phyloP scores from a whole-genome alignment of 2,329 filamentous ascomycete genomes.

The Fusarium albosuccineum region DNA sequence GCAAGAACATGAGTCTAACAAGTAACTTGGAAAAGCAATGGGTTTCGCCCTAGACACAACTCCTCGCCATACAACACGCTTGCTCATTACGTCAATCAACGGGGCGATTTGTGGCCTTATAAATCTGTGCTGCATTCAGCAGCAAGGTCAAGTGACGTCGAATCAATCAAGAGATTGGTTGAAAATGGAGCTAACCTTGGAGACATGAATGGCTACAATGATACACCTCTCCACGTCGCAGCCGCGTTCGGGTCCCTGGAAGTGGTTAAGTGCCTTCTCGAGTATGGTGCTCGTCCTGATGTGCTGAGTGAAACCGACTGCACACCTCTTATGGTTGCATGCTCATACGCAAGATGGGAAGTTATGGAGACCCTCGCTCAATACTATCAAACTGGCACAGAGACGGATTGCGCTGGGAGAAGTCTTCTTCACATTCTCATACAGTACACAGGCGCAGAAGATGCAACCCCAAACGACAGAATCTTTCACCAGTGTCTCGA shows the following conservation, averaged over 20 bases:
- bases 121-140: background rate
- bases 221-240: conserved; percentile 6
- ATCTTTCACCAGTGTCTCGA: background rate
- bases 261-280: background rate
- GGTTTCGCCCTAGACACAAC: rapidly evolving
- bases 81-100: background rate
- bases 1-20: background rate
- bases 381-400: rapidly evolving
- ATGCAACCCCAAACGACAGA: no score
- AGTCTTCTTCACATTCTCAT: background rate
- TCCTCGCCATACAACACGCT: background rate
- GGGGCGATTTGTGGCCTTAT: rapidly evolving
- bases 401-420: background rate
- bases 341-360: rapidly evolving
- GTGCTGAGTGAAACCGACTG: background rate
- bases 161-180: background rate
- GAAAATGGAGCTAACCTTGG: background rate
- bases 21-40: background rate
- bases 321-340: conserved; percentile 1
- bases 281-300: background rate
- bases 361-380: background rate
- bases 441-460: no score
- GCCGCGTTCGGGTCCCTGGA: background rate
- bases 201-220: background rate
- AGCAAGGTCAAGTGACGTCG: rapidly evolving